Evolutionary conservation across 139 green algal genomes (phyloP), one percentile per base, ranked within the genome.

Genomic region (Chlamydomonas schloesseri): DNA sequence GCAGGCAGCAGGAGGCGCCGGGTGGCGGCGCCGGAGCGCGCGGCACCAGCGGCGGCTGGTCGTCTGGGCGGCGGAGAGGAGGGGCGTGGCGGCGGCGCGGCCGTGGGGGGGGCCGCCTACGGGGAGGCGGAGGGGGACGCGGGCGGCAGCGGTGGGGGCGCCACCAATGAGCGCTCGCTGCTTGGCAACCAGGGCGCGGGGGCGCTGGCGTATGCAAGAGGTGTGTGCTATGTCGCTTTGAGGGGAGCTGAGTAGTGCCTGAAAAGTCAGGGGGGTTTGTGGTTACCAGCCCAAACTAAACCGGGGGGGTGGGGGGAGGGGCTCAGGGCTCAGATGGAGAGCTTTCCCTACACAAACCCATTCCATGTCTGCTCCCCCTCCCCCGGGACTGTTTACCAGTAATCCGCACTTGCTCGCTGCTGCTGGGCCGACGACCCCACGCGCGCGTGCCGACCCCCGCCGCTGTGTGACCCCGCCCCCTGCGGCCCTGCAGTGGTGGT

Each of bases 401-500:
- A n/a, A n/a, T n/a, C n/a, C n/a, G n/a, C n/a, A n/a, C n/a, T n/a
- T n/a, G n/a, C n/a, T n/a, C n/a, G n/a, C n/a, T n/a, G n/a, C n/a
- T n/a, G n/a, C n/a, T n/a, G n/a, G n/a, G n/a, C n/a, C n/a, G n/a
- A n/a, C n/a, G 11, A 14, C 50, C 50, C 50, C 50, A 57, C 50
- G 17, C 55, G 9, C 20, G 55, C 55, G 8, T 21, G 69, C n/a
- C 14, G 8, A 14, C 71, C 71, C 23, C 10, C 71, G 6, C 0
- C 60, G 37, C 71, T 21, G 10, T 33, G 28, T 64, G 23, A 42
- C 42, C 42, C 36, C 1, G 2, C 71, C 71, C 42, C 3, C 34
- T 13, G 6, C n/a, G 47, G 2, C 21, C 31, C 36, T 21, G 24
- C 85, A 93, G 90, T 96, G 36, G 88, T 95, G 37, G 82, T 87